Evolutionary conservation across 495 filamentous ascomycete species (phyloP), one percentile per base, ranked within the genome.

Genomic region (Trypethelium eluteriae): DNA sequence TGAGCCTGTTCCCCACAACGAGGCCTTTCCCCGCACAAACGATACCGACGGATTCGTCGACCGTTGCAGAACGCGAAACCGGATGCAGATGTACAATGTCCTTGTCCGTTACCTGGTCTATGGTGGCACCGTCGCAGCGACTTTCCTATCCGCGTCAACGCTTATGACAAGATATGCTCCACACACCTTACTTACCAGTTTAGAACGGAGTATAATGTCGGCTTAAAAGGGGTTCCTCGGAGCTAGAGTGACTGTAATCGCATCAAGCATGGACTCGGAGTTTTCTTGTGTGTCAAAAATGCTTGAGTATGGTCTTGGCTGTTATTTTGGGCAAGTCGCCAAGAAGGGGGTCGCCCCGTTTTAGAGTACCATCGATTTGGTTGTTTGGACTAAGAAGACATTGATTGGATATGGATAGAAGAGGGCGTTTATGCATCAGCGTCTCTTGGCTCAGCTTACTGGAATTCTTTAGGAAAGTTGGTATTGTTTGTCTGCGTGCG

Each of bases 71-170:
- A 77, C 77, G 44, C 79, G 85, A 66, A 88, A 88, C 77, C 77
- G 84, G 39, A 78, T 76, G 69, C 85, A 88, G 75, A 86, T 87
- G 84, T 74, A 81, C 71, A 88, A 87, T 67, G 80, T 81, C 59
- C 78, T 80, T 46, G 75, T 84, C 62, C 82, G 82, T 53, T 78
- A 74, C 10, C 71, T 84, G 41, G 83, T 82, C 14, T 77, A 83
- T 69, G 79, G 81, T 35, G 79, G 81, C 53, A 53, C 63, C 18
- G 64, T 75, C 35, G 64, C 70, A 16, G 75, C 72, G 0, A 68
- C 53, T 35, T 59, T 59, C 53, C 18, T 59, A 7, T 59, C 53
- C 5, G 53, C 53, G 36, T 59, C 53, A 35, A 35, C 53, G 53
- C 53, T 59, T 2, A 59, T 59, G 53, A 35, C 53, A 14, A 34